Conservation (phyloP, 192 early-diverging fungal genomes). For the Umbelopsis vinacea region DNA sequence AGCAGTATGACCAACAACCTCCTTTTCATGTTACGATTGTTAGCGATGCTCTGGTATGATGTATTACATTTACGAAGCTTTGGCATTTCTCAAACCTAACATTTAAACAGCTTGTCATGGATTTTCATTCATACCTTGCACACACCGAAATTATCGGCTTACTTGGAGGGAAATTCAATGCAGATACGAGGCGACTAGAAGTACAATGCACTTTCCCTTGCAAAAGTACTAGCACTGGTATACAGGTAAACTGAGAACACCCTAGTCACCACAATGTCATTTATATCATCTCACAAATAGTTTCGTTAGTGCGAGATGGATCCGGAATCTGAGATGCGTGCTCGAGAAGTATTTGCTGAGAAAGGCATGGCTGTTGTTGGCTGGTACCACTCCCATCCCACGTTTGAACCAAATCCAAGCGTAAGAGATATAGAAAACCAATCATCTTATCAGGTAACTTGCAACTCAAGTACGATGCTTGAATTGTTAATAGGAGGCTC, state of each 20-base stretch:
- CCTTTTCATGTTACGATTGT: conserved; percentile 58
- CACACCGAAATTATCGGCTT: conserved; percentile 94
- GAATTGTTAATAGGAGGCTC: no score
- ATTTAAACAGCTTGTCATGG: conserved; percentile 76
- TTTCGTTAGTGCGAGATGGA: conserved; percentile 90
- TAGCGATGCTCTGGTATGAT: conserved; percentile 56
- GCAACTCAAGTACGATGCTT: not conserved
- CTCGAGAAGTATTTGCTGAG: conserved; percentile 71
- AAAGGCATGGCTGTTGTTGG: conserved; percentile 75
- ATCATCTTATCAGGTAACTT: conserved; percentile 76
- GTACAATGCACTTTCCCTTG: conserved; percentile 82
- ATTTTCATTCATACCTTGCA: conserved; percentile 90
- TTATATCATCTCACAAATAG: not conserved
- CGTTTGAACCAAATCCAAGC: conserved; percentile 88
- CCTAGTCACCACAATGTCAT: not conserved
- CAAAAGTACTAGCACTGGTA: conserved; percentile 75
- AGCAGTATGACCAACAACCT: conserved; percentile 47
- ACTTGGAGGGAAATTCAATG: conserved; percentile 78
- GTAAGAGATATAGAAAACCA: conserved; percentile 93
- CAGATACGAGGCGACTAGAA: conserved; percentile 47
- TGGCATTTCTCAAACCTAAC: conserved; percentile 17
- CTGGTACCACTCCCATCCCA: conserved; percentile 98
- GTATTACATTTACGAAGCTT: not conserved
- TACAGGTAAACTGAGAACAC: conserved; percentile 43
- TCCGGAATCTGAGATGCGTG: conserved; percentile 82